These are phyloP conservation scores for Periconia digitata DNA, from an alignment of 2,329 filamentous ascomycete species.

Conservation along the genomic window DNA sequence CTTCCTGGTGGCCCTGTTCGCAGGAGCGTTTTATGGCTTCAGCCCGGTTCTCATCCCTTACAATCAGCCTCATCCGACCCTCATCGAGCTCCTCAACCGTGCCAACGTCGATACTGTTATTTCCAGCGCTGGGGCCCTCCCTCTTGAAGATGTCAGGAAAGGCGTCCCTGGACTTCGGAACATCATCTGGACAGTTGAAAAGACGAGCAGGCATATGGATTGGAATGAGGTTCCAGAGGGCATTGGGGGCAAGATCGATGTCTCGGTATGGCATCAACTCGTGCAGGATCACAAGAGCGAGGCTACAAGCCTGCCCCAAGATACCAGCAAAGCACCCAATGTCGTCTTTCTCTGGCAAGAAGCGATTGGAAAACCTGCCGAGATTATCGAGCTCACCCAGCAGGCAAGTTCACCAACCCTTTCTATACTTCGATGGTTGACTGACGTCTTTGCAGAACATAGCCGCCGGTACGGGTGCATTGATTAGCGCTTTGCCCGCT, in stretches of 20 bases:
- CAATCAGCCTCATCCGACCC: constrained; percentile 67
- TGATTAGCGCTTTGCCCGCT: constrained; percentile 74
- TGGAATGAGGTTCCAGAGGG: constrained; percentile 88
- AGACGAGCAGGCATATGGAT: constrained; percentile 88
- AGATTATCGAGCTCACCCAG: constrained; percentile 81
- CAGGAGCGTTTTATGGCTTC: constrained; percentile 85
- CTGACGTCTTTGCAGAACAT: constrained; percentile 69
- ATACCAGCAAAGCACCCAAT: constrained; percentile 55
- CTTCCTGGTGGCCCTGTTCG: constrained; percentile 77
- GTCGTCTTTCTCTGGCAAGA: constrained; percentile 68
- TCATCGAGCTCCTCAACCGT: constrained; percentile 71
- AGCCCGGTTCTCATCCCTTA: constrained; percentile 85
- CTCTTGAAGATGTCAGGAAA: constrained; percentile 71
- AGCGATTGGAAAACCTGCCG: constrained; percentile 50
- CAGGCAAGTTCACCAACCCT: constrained; percentile 44
- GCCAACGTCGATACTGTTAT: constrained; percentile 80
- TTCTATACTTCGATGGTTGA: too few species aligned
- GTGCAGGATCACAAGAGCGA: constrained; percentile 63
- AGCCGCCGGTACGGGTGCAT: constrained; percentile 79
- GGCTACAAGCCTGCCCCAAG: constrained; percentile 64
- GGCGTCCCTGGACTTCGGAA: constrained; percentile 70
- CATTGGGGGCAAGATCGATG: constrained; percentile 71
- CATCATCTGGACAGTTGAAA: constrained; percentile 89
- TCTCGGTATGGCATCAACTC: constrained; percentile 92
- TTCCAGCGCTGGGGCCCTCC: constrained; percentile 82